Percentiles rank a stretch among this genome's conserved stretches.
Conservation (phyloP, 2,329 filamentous ascomycete genomes). For the Colletotrichum coccodes region DNA sequence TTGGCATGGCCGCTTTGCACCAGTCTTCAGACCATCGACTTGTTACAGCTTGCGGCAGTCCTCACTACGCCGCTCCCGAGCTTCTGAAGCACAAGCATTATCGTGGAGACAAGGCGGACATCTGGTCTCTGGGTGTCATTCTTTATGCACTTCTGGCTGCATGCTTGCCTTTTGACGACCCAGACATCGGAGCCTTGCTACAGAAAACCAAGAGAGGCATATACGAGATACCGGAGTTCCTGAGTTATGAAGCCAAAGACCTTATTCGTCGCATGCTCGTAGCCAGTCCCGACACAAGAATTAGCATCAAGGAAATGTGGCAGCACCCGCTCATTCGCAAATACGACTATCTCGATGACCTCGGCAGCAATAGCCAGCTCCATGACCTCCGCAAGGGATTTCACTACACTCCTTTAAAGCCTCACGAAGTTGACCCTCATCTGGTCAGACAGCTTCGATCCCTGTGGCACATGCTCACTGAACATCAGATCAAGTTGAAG, state of each 20-base stretch:
- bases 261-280: conserved; percentile 84
- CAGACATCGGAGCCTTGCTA: conserved; percentile 71
- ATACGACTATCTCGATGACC: conserved; percentile 80
- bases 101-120: conserved; percentile 85
- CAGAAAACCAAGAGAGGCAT: conserved; percentile 66
- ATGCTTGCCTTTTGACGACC: conserved; percentile 82
- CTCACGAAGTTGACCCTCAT: conserved; percentile 80
- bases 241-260: conserved; percentile 77
- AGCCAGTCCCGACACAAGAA: conserved; percentile 80
- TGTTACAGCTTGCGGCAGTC: conserved; percentile 92
- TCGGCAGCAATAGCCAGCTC: conserved; percentile 65
- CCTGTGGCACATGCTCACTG: conserved; percentile 88
- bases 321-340: conserved; percentile 86
- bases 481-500: conserved; percentile 75
- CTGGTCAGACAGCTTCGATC: conserved; percentile 87
- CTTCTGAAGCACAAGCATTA: conserved; percentile 83
- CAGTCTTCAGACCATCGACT: conserved; percentile 84
- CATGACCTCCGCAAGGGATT: conserved; percentile 70
- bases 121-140: conserved; percentile 94
- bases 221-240: conserved; percentile 69
- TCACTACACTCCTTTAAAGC: conserved; percentile 65
- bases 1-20: conserved; percentile 93
- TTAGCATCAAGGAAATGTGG: conserved; percentile 86
- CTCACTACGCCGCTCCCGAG: conserved; percentile 96
- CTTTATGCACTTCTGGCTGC: conserved; percentile 89